These are phyloP conservation scores for Waltergamsia citrina DNA, from an alignment of 2,329 filamentous ascomycete genomes.

Conservation along the genomic window DNA sequence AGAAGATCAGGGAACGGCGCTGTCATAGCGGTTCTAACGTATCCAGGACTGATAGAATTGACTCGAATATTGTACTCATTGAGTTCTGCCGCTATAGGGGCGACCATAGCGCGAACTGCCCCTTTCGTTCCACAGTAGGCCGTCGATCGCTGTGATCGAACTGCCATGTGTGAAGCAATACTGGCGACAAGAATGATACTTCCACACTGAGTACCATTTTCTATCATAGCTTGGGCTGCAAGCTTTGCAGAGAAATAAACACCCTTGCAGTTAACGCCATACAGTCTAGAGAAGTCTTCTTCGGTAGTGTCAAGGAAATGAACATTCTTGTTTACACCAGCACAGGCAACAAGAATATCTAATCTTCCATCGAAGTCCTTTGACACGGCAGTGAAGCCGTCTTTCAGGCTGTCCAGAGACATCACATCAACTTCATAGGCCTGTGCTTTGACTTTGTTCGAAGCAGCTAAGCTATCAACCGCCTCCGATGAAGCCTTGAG, in stretches of 20 bases:
- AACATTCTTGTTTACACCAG: slow-evolving; percentile 46
- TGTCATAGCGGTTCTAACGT: slow-evolving; percentile 33
- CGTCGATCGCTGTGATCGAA: slow-evolving; percentile 34
- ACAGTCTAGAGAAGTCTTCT: slow-evolving; percentile 52
- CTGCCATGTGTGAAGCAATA: slow-evolving; percentile 41
- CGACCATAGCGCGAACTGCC: slow-evolving; percentile 14
- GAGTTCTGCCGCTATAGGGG: slow-evolving; percentile 14
- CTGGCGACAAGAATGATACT: slow-evolving; percentile 44
- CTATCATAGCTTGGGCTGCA: slow-evolving; percentile 39
- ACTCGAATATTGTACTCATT: slow-evolving; percentile 30
- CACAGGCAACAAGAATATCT: slow-evolving; percentile 49
- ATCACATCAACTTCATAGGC: slow-evolving; percentile 42
- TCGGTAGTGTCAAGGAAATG: slow-evolving; percentile 53
- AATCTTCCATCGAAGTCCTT: slow-evolving; percentile 35
- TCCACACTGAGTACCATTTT: slow-evolving; percentile 36
- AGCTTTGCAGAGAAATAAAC: slow-evolving; percentile 48
- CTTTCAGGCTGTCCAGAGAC: slow-evolving; percentile 40
- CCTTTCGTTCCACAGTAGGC: slow-evolving; percentile 16
- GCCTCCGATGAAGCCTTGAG: slow-evolving; percentile 36
- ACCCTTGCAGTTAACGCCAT: slow-evolving; percentile 57
- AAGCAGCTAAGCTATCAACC: slow-evolving; percentile 31
- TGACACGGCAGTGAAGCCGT: slow-evolving; percentile 31
- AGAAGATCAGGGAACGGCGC: slow-evolving; percentile 32
- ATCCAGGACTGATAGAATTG: slow-evolving; percentile 36
- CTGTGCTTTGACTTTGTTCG: slow-evolving; percentile 27